Base-by-base conservation (phyloP, 768 basidiomycete species). In the Pholiota microspora region DNA sequence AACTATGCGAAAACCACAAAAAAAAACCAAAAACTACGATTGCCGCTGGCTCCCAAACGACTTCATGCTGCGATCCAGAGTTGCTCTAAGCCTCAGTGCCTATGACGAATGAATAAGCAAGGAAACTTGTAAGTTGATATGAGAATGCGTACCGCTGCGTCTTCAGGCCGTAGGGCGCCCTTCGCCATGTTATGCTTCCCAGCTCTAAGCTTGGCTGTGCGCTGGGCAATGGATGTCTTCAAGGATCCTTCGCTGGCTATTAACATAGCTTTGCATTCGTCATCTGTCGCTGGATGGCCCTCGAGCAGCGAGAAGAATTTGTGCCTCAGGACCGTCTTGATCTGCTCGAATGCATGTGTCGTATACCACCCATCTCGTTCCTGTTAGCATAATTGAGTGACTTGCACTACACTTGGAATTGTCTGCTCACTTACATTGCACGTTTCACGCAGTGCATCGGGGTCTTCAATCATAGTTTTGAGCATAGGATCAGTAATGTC, bases 301-400 rank as follows among this genome's bases (percentile, higher is more conserved):
- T 89, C 83, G 0, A 91, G 73, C 13, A 91, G 72, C 25, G 85
- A 81, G 71, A 90, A 88, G 71, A 89, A 92, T 68, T 97, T 97
- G 67, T 90, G 86, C 27, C 92, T 81, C 13, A 95, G 75, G 54
- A 97, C 80, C 3, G 80, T 81, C 68, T 92, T 94, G 70, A 98
- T 94, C 54, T 84, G 82, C 59, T 92, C 89, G 54, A 94, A 77
- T 3, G 86, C 81, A 57, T 85, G 82, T 0, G 81, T 74, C 3
- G 83, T 84, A 64, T 88, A 97, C 94, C 94, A 98, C 2, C 95
- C 95, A 62, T 93, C 89, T 45, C 86, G 84, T 73, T 90, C 86
- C 88, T 89, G 55, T 31, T 7, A 7, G 23, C 9, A 29, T 18
- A 21, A 28, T 42, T 46, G 12, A 45, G 42, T 45, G 44, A 50